A percentile compares a stretch with the other conserved stretches of the same genome.
Evolutionary conservation across 2,329 filamentous ascomycete species (phyloP).

Genomic region (Stemphylium beticola): DNA sequence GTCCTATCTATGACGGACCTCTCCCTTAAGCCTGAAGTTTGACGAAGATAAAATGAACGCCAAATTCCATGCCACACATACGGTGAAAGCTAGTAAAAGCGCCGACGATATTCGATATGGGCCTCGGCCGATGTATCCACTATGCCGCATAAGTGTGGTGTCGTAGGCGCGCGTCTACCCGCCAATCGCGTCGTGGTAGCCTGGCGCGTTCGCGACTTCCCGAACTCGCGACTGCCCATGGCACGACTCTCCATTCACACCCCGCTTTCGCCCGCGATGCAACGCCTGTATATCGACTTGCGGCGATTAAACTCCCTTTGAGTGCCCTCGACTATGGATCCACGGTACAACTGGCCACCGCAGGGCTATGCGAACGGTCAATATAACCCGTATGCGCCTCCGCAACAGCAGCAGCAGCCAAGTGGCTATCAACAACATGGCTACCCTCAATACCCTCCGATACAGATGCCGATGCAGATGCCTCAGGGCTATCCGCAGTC

Average conservation of each 20-base stretch:
- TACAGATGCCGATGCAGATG: slow-evolving; percentile 12
- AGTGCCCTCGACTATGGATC: slow-evolving; percentile 33
- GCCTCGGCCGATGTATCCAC: slow-evolving; percentile 18
- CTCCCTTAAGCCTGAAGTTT: not conserved
- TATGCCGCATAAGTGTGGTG: slow-evolving; percentile 9
- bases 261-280: slow-evolving; percentile 27
- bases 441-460: slow-evolving; percentile 18
- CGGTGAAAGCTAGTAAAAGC: not conserved
- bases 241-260: slow-evolving; percentile 12
- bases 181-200: slow-evolving; percentile 18
- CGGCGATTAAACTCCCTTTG: slow-evolving; percentile 18
- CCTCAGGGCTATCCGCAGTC: slow-evolving; percentile 20
- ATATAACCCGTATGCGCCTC: slow-evolving; percentile 37
- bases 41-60: not conserved
- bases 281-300: slow-evolving; percentile 14
- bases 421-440: slow-evolving; percentile 39
- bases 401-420: slow-evolving; percentile 29
- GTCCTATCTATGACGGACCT: not conserved
- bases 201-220: slow-evolving; percentile 14
- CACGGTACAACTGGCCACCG: slow-evolving; percentile 44
- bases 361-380: slow-evolving; percentile 39
- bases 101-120: not conserved
- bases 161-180: slow-evolving; percentile 18
- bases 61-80: not conserved
- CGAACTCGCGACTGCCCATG: slow-evolving; percentile 21